phyloP scores from a whole-genome alignment of 2,329 filamentous ascomycete species.

The Calonectria ilicicola region DNA sequence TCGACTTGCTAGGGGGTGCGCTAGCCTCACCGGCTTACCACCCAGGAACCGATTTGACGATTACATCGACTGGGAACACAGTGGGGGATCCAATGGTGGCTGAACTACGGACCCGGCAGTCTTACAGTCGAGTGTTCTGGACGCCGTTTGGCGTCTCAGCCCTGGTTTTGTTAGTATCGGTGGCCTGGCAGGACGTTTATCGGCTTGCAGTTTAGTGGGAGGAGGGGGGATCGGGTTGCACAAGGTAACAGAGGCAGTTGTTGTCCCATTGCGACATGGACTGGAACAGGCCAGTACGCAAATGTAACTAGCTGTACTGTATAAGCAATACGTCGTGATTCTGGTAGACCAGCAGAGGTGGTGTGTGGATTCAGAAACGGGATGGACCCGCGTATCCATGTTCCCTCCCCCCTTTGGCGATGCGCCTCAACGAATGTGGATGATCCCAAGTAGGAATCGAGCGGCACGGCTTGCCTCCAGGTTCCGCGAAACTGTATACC shows the following conservation, averaged over 20 bases:
- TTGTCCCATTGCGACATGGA: not conserved
- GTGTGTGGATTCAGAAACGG: slow-evolving; percentile 21
- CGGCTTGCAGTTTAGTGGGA: not conserved
- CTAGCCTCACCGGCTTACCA: slow-evolving; percentile 32
- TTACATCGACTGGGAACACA: slow-evolving; percentile 27
- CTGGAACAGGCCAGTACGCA: not conserved
- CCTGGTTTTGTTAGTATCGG: not conserved
- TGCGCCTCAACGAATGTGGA: slow-evolving; percentile 29
- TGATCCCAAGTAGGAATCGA: slow-evolving; percentile 26
- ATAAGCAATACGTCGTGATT: not conserved
- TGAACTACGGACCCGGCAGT: slow-evolving; percentile 18
- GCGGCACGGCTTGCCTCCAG: slow-evolving; percentile 26
- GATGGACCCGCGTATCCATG: slow-evolving; percentile 17
- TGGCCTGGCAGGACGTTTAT: not conserved
- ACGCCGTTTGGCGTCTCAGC: not conserved
- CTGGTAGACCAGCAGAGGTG: not conserved
- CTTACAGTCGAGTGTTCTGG: not conserved
- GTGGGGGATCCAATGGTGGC: slow-evolving; percentile 21
- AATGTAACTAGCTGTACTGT: not conserved
- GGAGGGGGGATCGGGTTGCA: not conserved
- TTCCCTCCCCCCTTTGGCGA: slow-evolving; percentile 20
- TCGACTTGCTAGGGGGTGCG: slow-evolving; percentile 38
- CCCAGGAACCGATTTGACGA: slow-evolving; percentile 32
- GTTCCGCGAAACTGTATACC: slow-evolving; percentile 34
- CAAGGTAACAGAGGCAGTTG: not conserved